Percentiles rank a stretch among this genome's conserved stretches.
Evolutionary conservation across 2,329 filamentous ascomycete genomes (phyloP).

Genomic region (Cladosporium oxysporum): DNA sequence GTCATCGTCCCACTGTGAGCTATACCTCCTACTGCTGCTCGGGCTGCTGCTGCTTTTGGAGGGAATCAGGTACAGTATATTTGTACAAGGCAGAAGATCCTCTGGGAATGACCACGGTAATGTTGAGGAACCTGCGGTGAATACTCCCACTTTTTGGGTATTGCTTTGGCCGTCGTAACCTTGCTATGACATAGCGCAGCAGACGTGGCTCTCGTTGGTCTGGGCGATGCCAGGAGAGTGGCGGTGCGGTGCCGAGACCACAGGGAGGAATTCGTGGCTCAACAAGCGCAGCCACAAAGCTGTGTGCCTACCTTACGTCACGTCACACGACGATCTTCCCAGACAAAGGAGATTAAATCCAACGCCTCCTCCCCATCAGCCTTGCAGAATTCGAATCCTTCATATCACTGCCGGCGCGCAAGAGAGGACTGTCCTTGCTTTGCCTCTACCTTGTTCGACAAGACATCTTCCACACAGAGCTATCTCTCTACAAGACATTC

Average conservation of each 20-base stretch:
- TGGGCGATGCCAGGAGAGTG: not conserved
- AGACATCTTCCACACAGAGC: not conserved
- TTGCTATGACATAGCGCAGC: not conserved
- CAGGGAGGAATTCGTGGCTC: not conserved
- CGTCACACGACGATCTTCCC: conserved; percentile 1
- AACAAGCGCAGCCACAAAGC: not conserved
- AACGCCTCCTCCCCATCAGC: conserved; percentile 15
- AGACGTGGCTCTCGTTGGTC: not conserved
- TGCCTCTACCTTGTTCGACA: not conserved
- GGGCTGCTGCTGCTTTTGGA: not conserved
- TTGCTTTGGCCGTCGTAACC: not conserved
- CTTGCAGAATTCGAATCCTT: conserved; percentile 14
- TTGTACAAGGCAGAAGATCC: not conserved
- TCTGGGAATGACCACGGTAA: not conserved
- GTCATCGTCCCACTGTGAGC: not conserved
- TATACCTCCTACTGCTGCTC: too few relatives aligned
- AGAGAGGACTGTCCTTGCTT: not conserved
- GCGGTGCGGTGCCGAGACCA: not conserved
- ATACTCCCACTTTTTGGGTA: not conserved
- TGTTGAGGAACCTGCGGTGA: not conserved
- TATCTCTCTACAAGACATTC: conserved; percentile 1
- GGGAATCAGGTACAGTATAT: not conserved
- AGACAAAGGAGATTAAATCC: conserved; percentile 13
- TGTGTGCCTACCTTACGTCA: not conserved
- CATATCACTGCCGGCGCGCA: conserved; percentile 6